Evolutionary conservation across 208 protist genomes (phyloP).

Genomic region (Trypanosoma avium): DNA sequence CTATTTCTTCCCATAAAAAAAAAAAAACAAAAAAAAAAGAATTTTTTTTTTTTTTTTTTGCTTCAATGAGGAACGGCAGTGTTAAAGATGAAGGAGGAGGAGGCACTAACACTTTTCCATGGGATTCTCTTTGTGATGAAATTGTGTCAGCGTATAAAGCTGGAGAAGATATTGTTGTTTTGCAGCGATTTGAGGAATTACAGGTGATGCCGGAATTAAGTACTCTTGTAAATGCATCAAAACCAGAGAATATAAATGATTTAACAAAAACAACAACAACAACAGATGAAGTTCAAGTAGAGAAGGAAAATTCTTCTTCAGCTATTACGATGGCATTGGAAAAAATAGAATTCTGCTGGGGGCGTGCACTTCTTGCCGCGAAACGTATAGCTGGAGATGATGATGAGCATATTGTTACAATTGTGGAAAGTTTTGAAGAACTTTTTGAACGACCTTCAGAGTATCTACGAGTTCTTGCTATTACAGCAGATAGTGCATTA

Average conservation of each 20-base stretch:
- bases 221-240: not conserved
- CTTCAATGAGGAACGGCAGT: not conserved
- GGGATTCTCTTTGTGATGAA: constrained; percentile 23
- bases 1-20: not conserved
- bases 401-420: constrained; percentile 63
- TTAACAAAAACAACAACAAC: not conserved
- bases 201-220: constrained; percentile 40
- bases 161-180: constrained; percentile 46
- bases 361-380: constrained; percentile 48
- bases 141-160: constrained; percentile 42
- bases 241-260: not conserved
- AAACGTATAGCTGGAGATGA: constrained; percentile 53
- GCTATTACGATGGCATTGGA: not conserved
- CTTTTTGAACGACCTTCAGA: constrained; percentile 59
- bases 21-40: not conserved
- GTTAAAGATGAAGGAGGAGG: not conserved
- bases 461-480: constrained; percentile 50
- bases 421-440: constrained; percentile 70
- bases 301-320: not conserved
- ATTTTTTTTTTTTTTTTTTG: no score
- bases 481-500: constrained; percentile 33
- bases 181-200: constrained; percentile 81
- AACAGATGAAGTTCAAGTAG: not conserved
- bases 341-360: constrained; percentile 62
- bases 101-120: not conserved